Percentiles rank a stretch among this genome's conserved stretches.
Conservation (phyloP, 2,329 filamentous ascomycete species). For the Didymella pomorum region DNA sequence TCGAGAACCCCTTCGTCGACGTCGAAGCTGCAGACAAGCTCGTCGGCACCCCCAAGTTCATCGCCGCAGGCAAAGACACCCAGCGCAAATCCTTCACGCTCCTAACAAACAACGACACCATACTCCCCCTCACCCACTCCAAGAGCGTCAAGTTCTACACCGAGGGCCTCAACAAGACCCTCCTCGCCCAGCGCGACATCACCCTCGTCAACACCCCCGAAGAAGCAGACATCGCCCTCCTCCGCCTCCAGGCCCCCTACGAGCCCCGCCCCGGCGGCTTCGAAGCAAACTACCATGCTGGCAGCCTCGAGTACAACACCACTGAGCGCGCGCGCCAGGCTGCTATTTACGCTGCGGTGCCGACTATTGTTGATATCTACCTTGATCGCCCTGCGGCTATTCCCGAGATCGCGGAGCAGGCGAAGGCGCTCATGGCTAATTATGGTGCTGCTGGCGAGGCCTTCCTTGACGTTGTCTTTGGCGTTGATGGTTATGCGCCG, state of each 20-base stretch:
- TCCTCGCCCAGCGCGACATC: conserved; percentile 44
- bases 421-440: conserved; percentile 52
- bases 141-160: conserved; percentile 45
- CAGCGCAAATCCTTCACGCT: conserved; percentile 51
- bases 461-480: conserved; percentile 56
- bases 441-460: conserved; percentile 54
- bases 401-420: conserved; percentile 53
- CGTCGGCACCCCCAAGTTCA: conserved; percentile 58
- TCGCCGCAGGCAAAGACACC: conserved; percentile 48
- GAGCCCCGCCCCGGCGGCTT: conserved; percentile 55
- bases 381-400: conserved; percentile 57
- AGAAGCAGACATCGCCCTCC: conserved; percentile 54
- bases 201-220: conserved; percentile 46
- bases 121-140: conserved; percentile 39
- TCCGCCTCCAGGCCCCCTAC: conserved; percentile 53
- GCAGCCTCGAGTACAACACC: conserved; percentile 53
- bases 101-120: conserved; percentile 46
- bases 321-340: conserved; percentile 52
- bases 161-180: conserved; percentile 47
- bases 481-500: conserved; percentile 47
- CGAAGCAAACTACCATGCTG: conserved; percentile 52
- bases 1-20: conserved; percentile 62
- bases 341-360: conserved; percentile 51
- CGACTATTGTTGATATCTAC: conserved; percentile 55
- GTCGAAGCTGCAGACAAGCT: conserved; percentile 51